phyloP scores from a whole-genome alignment of 768 basidiomycete species.

The Boletus vermiculosoides region DNA sequence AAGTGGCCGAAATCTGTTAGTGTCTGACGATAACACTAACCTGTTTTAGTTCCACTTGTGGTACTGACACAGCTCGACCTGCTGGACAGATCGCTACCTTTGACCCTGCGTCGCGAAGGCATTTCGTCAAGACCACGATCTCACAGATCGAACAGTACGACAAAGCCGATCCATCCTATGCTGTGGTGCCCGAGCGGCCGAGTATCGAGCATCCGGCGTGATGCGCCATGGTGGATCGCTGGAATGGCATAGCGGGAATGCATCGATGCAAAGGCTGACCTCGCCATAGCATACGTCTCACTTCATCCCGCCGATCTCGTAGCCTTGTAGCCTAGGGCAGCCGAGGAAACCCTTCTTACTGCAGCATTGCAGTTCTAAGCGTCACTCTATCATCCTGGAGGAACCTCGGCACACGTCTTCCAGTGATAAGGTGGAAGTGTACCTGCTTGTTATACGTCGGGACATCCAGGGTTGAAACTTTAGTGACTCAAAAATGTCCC shows the following conservation, averaged over 20 bases:
- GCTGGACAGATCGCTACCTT: not conserved
- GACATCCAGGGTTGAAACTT: no score
- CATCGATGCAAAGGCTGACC: not conserved
- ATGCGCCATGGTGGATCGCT: not conserved
- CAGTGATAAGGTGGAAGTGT: no score
- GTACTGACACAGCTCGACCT: not conserved
- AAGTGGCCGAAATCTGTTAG: not conserved
- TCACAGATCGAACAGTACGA: not conserved
- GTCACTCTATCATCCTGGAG: not conserved
- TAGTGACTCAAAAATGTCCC: no score
- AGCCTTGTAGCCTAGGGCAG: no score
- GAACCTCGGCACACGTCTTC: not conserved
- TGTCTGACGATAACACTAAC: not conserved
- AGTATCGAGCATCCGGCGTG: not conserved
- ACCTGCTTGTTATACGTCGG: no score
- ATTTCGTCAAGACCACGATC: not conserved
- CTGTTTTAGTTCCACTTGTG: not conserved
- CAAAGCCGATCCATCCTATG: no score
- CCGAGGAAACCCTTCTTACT: no score
- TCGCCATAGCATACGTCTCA: not conserved
- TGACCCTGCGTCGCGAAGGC: no score
- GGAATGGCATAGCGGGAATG: not conserved
- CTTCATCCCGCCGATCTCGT: no score
- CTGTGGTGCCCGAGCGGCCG: no score
- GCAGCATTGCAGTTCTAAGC: not conserved